These are phyloP conservation scores for Mariannaea sp. DNA, from an alignment of 2,329 filamentous ascomycete species.

Conservation along the genomic window DNA sequence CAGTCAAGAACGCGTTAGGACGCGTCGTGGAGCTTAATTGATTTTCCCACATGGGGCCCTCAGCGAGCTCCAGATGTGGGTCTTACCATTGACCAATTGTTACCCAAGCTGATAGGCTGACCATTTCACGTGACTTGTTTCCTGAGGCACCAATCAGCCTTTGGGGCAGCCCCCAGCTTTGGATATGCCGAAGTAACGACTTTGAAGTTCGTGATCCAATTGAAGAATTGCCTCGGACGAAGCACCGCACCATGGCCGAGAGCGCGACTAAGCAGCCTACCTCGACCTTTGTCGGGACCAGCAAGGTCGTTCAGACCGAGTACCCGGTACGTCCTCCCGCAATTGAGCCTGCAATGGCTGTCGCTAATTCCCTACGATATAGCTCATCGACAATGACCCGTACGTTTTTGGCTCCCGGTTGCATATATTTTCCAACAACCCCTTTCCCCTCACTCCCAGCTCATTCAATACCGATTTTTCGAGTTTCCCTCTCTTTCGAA, in stretches of 20 bases:
- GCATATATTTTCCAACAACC: too few relatives aligned
- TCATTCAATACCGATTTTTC: too few relatives aligned
- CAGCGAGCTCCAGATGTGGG: constrained; percentile 1
- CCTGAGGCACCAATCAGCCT: constrained; percentile 41
- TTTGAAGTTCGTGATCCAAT: constrained; percentile 36
- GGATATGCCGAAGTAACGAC: constrained; percentile 32
- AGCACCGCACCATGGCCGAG: constrained; percentile 45
- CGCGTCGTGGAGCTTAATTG: constrained; percentile 38
- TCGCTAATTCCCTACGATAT: constrained; percentile 40
- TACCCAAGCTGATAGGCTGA: constrained; percentile 22
- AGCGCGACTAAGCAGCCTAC: constrained; percentile 45
- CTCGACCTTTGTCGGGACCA: constrained; percentile 48
- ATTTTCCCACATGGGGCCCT: too few relatives aligned
- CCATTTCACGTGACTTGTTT: constrained; percentile 38
- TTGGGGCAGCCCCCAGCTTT: constrained; percentile 32
- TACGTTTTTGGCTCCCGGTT: constrained; percentile 58
- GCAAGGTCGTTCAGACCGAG: constrained; percentile 79
- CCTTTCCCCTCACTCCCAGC: too few relatives aligned
- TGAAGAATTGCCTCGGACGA: constrained; percentile 38
- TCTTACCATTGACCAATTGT: constrained; percentile 29
- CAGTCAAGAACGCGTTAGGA: constrained; percentile 25
- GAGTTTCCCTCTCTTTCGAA: too few relatives aligned
- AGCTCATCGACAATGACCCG: constrained; percentile 99
- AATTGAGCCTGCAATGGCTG: constrained; percentile 24
- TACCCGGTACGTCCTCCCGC: constrained; percentile 73